A percentile compares a stretch with the other conserved stretches of the same genome.
These are phyloP conservation scores for Aspergillus persii DNA, from an alignment of 2,329 filamentous ascomycete species.

Conservation along the genomic window DNA sequence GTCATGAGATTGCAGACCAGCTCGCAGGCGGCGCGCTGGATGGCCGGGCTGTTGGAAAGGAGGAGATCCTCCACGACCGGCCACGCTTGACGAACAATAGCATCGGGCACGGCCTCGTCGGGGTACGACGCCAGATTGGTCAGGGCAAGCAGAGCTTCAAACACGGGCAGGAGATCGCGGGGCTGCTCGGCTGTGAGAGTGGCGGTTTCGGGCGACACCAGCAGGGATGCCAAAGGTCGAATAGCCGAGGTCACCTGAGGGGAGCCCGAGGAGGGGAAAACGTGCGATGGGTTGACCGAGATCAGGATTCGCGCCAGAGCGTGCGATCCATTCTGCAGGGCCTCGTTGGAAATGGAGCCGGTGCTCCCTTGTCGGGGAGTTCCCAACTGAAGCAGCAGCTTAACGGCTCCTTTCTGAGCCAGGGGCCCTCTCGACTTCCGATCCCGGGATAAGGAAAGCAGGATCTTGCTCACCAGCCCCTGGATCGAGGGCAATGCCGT, in stretches of 20 bases:
- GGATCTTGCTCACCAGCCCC: conserved; percentile 69
- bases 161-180: conserved; percentile 80
- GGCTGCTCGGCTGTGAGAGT: conserved; percentile 52
- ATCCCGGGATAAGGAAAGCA: conserved; percentile 75
- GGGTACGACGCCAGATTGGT: conserved; percentile 80
- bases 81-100: conserved; percentile 74
- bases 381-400: conserved; percentile 72
- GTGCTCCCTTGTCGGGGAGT: conserved; percentile 41
- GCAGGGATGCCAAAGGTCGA: conserved; percentile 72
- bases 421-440: conserved; percentile 72
- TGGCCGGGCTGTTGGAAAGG: conserved; percentile 68
- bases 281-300: conserved; percentile 76
- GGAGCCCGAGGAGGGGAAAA: conserved; percentile 76
- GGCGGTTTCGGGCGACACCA: conserved; percentile 62
- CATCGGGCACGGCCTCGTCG: conserved; percentile 54
- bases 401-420: conserved; percentile 91
- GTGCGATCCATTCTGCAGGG: conserved; percentile 65
- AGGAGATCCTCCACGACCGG: conserved; percentile 77
- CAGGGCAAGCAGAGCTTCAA: conserved; percentile 85
- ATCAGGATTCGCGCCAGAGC: conserved; percentile 83
- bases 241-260: conserved; percentile 75
- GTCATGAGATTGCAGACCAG: conserved; percentile 79
- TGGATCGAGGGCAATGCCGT: conserved; percentile 67
- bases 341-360: conserved; percentile 37
- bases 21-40: conserved; percentile 82